Base-by-base conservation (phyloP, 2,329 filamentous ascomycete genomes). In the Apiospora arundinis region DNA sequence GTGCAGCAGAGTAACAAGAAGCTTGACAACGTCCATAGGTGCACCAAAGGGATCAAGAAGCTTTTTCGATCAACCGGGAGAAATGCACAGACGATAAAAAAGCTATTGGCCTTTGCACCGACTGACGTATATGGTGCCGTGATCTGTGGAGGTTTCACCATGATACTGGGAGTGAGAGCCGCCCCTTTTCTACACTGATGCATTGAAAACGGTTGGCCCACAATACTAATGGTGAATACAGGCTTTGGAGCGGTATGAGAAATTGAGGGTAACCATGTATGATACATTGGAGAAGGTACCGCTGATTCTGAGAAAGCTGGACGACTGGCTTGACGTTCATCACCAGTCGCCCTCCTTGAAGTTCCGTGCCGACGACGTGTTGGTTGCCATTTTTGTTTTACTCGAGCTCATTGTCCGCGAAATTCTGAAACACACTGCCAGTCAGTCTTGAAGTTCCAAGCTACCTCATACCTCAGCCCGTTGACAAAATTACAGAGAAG, bases 141-240 rank as follows among this genome's bases (percentile, higher is more conserved):
- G 1, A 75, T 75, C 40, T 74, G 74, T 44, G 73, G 74, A 8
- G 74, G 74, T 2, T 75, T 75, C n/a, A 72, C 74, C 1, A 23
- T 74, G 7, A 74, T 74, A 40, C 66, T 75, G 46, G 66, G 63
- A 14, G 72, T 74, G 73, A 28, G 66, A 16, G 4, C 6, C 25
- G n/a, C n/a, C 65, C 25, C 16, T 32, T 25, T 6, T 32, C 12
- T 6, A n/a, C n/a, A n/a, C n/a, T n/a, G n/a, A n/a, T n/a, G n/a
- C n/a, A n/a, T n/a, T n/a, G n/a, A n/a, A n/a, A n/a, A n/a, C n/a
- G n/a, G n/a, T n/a, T n/a, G n/a, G n/a, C n/a, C 45, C 4, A 28
- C 14, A 56, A 44, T n/a, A 2, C 21, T 66, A 14, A 74, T 87
- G 18, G 8, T 2, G 9, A 6, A 16, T 18, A 7, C 21, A 68